A percentile compares a stretch with the other conserved stretches of the same genome.
Conservation (phyloP, 164 flowering plant genomes). For the Vitis vinifera region ASM3070453v1 NC_081813.1:310501-311000, state of each 20-base stretch:
- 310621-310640: neutral
- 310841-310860: neutral
- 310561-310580: slow-evolving; percentile 16
- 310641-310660: neutral
- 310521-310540: slow-evolving; percentile 18
- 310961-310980: slow-evolving; percentile 22
- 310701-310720: slow-evolving; percentile 65
- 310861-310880: neutral
- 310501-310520: slow-evolving; percentile 17
- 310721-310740: slow-evolving; percentile 52
- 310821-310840: slow-evolving; percentile 36
- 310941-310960: slow-evolving; percentile 36
- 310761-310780: slow-evolving; percentile 80
- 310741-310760: slow-evolving; percentile 73
- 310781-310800: slow-evolving; percentile 78
- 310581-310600: slow-evolving; percentile 43
- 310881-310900: neutral
- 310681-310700: neutral
- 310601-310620: slow-evolving; percentile 34
- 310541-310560: slow-evolving; percentile 15
- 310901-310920: slow-evolving; percentile 28
- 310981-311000: slow-evolving; percentile 19
- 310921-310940: slow-evolving; percentile 40
- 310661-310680: neutral
- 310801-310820: slow-evolving; percentile 24